Conservation (phyloP, 331 rosid species). For the Malus hybrid region DNA sequence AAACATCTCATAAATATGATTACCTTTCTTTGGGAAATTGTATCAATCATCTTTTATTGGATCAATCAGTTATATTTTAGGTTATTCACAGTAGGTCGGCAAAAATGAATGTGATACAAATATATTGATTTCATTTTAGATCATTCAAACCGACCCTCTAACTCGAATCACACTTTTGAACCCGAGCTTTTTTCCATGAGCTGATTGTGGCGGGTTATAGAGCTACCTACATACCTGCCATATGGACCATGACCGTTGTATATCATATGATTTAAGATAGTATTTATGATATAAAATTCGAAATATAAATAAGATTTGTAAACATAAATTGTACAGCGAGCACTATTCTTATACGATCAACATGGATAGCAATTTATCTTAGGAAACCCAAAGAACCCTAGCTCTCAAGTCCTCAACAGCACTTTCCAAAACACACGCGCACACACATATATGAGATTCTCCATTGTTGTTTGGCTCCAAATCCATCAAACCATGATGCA, state of each 20-base stretch:
- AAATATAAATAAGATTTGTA: background rate
- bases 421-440: background rate
- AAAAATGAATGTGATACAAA: background rate
- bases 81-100: no score
- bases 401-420: background rate
- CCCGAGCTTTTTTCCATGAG: no score
- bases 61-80: no score
- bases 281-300: background rate
- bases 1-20: background rate
- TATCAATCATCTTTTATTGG: background rate
- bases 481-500: constrained; percentile 28
- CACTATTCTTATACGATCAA: no score
- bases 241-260: no score
- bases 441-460: background rate
- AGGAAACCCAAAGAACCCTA: background rate
- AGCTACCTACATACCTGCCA: no score
- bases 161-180: no score
- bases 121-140: no score
- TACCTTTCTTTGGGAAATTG: background rate
- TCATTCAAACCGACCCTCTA: no score
- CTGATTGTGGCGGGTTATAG: no score
- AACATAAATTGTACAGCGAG: background rate
- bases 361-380: background rate
- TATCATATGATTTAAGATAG: no score
- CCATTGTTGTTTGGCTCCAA: constrained; percentile 18